These are phyloP conservation scores for Podaxis carcinomalis DNA, from an alignment of 768 basidiomycete species.

Conservation along the genomic window DNA sequence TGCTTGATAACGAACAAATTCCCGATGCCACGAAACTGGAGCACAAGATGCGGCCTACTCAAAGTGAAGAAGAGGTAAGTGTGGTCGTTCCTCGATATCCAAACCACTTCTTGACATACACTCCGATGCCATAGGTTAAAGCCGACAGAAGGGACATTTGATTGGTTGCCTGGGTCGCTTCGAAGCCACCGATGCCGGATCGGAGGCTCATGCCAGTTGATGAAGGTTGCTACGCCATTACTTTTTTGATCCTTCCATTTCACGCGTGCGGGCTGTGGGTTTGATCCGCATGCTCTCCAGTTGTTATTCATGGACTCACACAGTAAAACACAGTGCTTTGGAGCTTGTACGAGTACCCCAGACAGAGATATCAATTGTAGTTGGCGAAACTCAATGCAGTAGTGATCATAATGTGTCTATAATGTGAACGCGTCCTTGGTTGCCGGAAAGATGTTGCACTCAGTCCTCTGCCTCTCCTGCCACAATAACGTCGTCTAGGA, in stretches of 20 bases:
- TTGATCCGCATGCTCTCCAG: not conserved
- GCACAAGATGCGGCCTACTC: slow-evolving; percentile 20
- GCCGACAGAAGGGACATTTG: slow-evolving; percentile 13
- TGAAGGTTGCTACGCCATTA: not conserved
- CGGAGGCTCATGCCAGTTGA: not conserved
- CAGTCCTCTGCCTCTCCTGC: slow-evolving; percentile 69
- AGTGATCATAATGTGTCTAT: slow-evolving; percentile 1
- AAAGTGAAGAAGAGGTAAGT: slow-evolving; percentile 28
- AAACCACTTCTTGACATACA: not conserved
- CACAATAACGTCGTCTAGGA: slow-evolving; percentile 72
- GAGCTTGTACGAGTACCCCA: not conserved
- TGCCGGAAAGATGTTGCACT: slow-evolving; percentile 12
- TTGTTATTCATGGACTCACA: not conserved
- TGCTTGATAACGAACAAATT: slow-evolving; percentile 13
- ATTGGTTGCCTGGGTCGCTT: not conserved
- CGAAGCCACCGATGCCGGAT: not conserved
- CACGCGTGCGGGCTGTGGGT: not conserved
- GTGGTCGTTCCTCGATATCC: not conserved
- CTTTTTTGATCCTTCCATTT: not conserved
- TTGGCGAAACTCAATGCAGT: not conserved
- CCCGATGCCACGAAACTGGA: slow-evolving; percentile 13
- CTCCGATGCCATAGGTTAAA: slow-evolving; percentile 10
- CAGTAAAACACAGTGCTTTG: not conserved
- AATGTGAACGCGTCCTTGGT: not conserved
- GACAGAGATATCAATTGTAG: not conserved